phyloP scores from a whole-genome alignment of 768 basidiomycete species.

The Grammothele lineata region DNA sequence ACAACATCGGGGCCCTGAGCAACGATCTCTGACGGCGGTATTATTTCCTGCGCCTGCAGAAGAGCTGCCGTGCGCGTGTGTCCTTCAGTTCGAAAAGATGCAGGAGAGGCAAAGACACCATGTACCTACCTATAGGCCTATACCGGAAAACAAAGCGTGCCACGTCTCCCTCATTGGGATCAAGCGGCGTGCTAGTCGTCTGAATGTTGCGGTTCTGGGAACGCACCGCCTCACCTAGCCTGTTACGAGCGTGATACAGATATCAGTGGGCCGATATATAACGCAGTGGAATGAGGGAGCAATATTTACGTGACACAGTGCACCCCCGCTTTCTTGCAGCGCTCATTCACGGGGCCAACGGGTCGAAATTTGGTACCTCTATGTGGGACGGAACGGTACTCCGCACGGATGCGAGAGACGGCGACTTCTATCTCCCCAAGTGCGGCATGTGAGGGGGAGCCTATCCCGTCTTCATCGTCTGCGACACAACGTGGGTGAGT shows the following conservation, averaged over 20 bases:
- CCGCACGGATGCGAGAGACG: not conserved
- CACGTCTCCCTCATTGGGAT: not conserved
- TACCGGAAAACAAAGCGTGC: not conserved
- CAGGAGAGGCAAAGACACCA: not conserved
- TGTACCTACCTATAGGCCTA: not conserved
- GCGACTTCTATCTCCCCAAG: slow-evolving; percentile 6
- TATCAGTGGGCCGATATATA: not conserved
- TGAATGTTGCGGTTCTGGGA: not conserved
- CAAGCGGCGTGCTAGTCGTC: not conserved
- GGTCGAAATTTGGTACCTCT: not conserved
- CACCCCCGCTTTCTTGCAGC: not conserved
- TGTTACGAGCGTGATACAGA: not conserved
- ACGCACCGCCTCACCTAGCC: not conserved
- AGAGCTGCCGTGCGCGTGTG: not conserved
- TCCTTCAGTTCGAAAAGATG: not conserved
- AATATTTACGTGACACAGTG: not conserved
- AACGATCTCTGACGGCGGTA: too few relatives aligned
- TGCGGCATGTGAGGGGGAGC: not conserved
- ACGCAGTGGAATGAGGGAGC: not conserved
- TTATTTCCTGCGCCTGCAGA: not conserved
- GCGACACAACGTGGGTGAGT: not conserved
- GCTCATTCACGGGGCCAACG: not conserved
- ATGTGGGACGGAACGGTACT: not conserved
- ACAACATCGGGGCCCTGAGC: too few relatives aligned
- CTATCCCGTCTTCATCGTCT: slow-evolving; percentile 6